Conservation (phyloP, 257 asterid species). For the Linaria vulgaris region DNA sequence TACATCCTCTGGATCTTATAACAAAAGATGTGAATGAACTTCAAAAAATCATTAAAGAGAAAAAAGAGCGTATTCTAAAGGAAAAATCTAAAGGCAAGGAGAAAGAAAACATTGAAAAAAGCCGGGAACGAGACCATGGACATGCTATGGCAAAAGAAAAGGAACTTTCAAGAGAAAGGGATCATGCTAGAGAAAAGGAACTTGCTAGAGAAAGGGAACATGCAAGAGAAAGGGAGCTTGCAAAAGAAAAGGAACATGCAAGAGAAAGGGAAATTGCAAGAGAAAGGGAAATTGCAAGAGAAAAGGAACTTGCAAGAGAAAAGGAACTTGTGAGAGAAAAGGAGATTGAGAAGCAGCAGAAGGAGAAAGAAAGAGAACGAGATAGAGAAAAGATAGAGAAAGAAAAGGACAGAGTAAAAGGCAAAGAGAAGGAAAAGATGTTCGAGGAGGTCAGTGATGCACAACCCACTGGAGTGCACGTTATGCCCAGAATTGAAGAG, state of each 20-base stretch:
- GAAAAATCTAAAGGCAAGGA: constrained; percentile 69
- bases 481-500: constrained; percentile 47
- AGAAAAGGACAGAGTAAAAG: constrained; percentile 51
- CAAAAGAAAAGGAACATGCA: constrained; percentile 51
- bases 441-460: constrained; percentile 49
- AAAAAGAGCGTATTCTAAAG: constrained; percentile 58
- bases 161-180: constrained; percentile 42
- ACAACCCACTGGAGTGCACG: constrained; percentile 48
- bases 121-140: constrained; percentile 56
- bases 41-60: constrained; percentile 72
- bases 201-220: constrained; percentile 62
- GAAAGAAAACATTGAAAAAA: constrained; percentile 54
- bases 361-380: constrained; percentile 61
- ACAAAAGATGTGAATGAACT: constrained; percentile 82
- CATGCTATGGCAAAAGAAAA: constrained; percentile 44
- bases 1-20: constrained; percentile 86
- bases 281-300: constrained; percentile 47
- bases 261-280: constrained; percentile 48
- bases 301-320: constrained; percentile 48
- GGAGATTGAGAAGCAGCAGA: constrained; percentile 60
- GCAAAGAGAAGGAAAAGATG: constrained; percentile 69
- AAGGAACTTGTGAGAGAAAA: constrained; percentile 42
- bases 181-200: constrained; percentile 38
- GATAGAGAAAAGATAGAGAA: constrained; percentile 48
- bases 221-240: constrained; percentile 39